Evolutionary conservation across 768 basidiomycete species (phyloP).

Genomic region (Cubamyces lactineus): DNA sequence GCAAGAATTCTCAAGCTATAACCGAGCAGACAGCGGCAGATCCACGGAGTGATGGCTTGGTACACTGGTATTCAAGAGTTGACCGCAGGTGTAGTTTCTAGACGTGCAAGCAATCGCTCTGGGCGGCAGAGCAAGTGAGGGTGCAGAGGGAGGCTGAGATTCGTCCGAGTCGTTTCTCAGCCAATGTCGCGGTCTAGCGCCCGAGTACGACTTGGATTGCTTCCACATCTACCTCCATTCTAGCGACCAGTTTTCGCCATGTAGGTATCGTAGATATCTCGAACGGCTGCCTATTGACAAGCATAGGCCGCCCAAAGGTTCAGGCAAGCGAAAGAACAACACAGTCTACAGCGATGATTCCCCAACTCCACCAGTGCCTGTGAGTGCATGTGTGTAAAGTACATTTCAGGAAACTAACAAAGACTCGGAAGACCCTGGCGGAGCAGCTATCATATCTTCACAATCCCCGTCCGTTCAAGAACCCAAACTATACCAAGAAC

Average conservation of each 20-base stretch:
- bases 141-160: not conserved
- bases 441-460: conserved; percentile 78
- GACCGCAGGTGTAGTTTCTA: no score
- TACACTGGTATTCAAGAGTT: no score
- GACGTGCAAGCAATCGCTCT: no score
- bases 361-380: conserved; percentile 37
- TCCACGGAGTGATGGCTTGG: not conserved
- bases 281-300: not conserved
- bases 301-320: conserved; percentile 39
- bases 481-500: conserved; percentile 69
- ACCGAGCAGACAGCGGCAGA: not conserved
- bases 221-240: not conserved
- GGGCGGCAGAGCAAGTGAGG: not conserved
- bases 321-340: conserved; percentile 34
- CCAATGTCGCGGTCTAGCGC: not conserved
- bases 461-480: conserved; percentile 77
- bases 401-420: not conserved
- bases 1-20: not conserved
- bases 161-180: no score
- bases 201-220: not conserved
- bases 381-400: conserved; percentile 6
- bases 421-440: conserved; percentile 56
- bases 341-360: conserved; percentile 35
- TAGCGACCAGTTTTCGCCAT: not conserved
- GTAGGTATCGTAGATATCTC: not conserved